Percentiles rank a stretch among this genome's conserved stretches.
Conservation (phyloP, 2,329 filamentous ascomycete genomes). For the Zymoseptoria crescenta region DNA sequence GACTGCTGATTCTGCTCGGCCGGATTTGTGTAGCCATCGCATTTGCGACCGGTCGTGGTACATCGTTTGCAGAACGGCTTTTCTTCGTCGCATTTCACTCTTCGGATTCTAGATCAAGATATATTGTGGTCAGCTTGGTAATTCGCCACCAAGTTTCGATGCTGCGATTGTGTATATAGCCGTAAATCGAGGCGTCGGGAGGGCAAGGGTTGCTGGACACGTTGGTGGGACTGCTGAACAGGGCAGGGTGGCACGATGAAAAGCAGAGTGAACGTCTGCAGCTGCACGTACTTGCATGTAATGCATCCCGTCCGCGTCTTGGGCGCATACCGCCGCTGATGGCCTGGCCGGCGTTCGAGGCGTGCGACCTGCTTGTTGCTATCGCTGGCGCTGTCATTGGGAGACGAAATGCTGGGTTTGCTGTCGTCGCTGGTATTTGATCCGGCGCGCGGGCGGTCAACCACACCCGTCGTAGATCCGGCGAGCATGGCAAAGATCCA, state of each 20-base stretch:
- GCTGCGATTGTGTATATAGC: too few species aligned
- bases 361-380: slow-evolving; percentile 10
- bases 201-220: background rate
- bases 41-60: slow-evolving; percentile 48
- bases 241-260: background rate
- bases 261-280: background rate
- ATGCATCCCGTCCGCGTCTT: slow-evolving; percentile 19
- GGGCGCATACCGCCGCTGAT: slow-evolving; percentile 18
- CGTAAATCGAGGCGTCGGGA: too few species aligned
- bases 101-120: slow-evolving; percentile 39
- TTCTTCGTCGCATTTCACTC: slow-evolving; percentile 51
- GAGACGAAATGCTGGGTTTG: slow-evolving; percentile 5
- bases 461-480: slow-evolving; percentile 7
- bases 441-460: slow-evolving; percentile 10
- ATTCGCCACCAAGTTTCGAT: background rate
- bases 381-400: slow-evolving; percentile 2
- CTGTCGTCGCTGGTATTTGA: slow-evolving; percentile 3
- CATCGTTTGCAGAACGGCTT: slow-evolving; percentile 49
- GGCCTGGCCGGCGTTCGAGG: slow-evolving; percentile 15
- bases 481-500: slow-evolving; percentile 10
- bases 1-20: slow-evolving; percentile 7
- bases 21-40: slow-evolving; percentile 44
- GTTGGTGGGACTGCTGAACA: background rate
- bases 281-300: slow-evolving; percentile 18
- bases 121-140: background rate